These are phyloP conservation scores for Hypocreales sp. DNA, from an alignment of 2,329 filamentous ascomycete genomes.

Conservation along the genomic window DNA sequence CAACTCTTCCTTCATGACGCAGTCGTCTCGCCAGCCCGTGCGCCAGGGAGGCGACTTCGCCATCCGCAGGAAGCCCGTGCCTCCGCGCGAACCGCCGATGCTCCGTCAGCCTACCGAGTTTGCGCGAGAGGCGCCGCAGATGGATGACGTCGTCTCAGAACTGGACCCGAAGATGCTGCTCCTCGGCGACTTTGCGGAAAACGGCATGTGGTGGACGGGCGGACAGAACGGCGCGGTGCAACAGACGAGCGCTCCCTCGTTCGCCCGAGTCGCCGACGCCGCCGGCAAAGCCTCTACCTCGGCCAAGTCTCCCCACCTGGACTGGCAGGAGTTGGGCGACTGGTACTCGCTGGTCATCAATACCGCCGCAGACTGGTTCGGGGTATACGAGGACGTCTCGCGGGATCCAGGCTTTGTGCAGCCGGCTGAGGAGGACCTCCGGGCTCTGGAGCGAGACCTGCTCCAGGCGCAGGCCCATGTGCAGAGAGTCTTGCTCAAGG, in stretches of 20 bases:
- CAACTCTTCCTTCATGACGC: constrained; percentile 59
- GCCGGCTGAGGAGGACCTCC: constrained; percentile 19
- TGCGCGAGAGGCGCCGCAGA: constrained; percentile 5
- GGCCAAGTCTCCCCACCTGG: constrained; percentile 45
- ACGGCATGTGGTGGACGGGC: constrained; percentile 70
- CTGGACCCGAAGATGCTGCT: constrained; percentile 62
- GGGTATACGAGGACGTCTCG: constrained; percentile 37
- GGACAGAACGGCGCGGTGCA: constrained; percentile 23
- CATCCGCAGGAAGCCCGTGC: constrained; percentile 12
- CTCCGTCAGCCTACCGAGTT: constrained; percentile 13
- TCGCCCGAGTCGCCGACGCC: too few relatives aligned
- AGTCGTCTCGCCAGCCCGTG: constrained; percentile 16
- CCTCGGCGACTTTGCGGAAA: constrained; percentile 63
- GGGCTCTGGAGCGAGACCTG: constrained; percentile 29
- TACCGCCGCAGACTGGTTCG: constrained; percentile 51
- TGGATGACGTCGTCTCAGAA: constrained; percentile 21
- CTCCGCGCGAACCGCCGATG: constrained; percentile 6
- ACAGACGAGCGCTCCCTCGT: too few relatives aligned
- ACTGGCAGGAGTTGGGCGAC: constrained; percentile 54
- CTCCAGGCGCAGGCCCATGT: constrained; percentile 50
- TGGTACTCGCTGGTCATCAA: constrained; percentile 64
- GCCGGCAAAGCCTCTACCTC: constrained; percentile 5
- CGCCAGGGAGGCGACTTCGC: constrained; percentile 8
- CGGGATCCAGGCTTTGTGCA: constrained; percentile 12
- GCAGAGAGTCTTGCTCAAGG: constrained; percentile 58